A percentile compares a stretch with the other conserved stretches of the same genome.
These are phyloP conservation scores for Scedosporium apiospermum DNA, from an alignment of 2,329 filamentous ascomycete genomes.

Conservation along the genomic window DNA sequence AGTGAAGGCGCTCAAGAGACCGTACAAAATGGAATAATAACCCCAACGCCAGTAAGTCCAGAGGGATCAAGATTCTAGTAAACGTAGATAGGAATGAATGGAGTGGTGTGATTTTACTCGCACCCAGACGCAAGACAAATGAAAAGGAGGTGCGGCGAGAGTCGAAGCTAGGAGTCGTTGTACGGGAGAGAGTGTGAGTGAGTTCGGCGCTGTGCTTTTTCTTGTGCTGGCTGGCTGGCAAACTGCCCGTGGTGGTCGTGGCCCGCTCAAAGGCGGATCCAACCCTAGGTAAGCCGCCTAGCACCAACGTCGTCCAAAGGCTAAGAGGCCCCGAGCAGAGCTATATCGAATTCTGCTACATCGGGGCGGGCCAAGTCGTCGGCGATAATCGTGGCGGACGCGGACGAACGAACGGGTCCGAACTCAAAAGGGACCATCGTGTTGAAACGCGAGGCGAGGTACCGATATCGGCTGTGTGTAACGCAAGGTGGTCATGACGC, in stretches of 20 bases:
- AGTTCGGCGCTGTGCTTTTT: neutral
- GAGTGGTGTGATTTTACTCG: neutral
- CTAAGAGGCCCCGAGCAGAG: too few species aligned
- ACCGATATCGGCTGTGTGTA: neutral
- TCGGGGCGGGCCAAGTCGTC: too few species aligned
- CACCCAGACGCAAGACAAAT: neutral
- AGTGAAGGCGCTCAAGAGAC: neutral
- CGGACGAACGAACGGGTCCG: too few species aligned
- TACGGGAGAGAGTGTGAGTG: neutral
- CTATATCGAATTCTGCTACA: too few species aligned
- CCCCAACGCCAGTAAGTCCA: neutral
- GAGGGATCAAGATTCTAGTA: too few species aligned
- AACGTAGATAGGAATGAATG: neutral
- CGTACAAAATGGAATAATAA: neutral
- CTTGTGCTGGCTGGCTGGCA: neutral
- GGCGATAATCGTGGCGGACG: too few species aligned
- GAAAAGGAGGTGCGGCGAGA: neutral
- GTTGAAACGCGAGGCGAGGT: neutral
- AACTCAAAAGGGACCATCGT: neutral
- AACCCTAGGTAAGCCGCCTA: too few species aligned
- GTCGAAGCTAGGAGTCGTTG: neutral
- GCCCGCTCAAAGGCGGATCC: too few species aligned
- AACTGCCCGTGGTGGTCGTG: too few species aligned
- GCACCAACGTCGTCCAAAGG: too few species aligned
- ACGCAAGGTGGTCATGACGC: too few species aligned